Base-by-base conservation (phyloP, 164 flowering plant species). In the Nelumbo lutea region DNA sequence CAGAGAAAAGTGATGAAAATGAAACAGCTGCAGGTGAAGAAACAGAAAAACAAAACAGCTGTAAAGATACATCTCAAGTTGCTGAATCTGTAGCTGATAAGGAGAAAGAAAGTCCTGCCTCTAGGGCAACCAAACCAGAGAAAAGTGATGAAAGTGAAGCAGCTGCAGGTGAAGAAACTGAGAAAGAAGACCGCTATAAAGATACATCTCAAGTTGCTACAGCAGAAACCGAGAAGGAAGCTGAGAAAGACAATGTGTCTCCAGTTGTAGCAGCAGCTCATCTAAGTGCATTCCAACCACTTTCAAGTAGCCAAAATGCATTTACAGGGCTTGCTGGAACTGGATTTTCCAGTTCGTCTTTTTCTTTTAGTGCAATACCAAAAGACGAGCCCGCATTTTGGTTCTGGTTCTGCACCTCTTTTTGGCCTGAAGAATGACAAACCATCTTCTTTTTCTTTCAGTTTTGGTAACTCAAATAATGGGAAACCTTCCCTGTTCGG, bases 311-410 rank as follows among this genome's bases (percentile, higher is more conserved):
- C 78, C 87, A 89, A 78, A 94, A 94, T 81, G 98, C 98, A 11
- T 94, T 91, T 76, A 87, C 92, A 5, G 96, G 96, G 38, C 80
- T 94, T 77, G 79, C 86, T 71, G 96, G 98, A 68, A 88, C 90
- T 67, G 98, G 97, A 39, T 88, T 88, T 80, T 88, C 97, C 0
- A 72, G 81, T 68, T 80, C 96, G 4, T 70, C 90, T 5, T 91
- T 90, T 74, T 84, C 95, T n/a, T 89, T 94, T 78, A 91, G 96
- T 8, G 75, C 87, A 9, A 58, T 79, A 60, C 53, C 86, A 8
- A 90, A 77, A 68, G 90, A 84, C 11, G 87, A 88, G 0, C 72
- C 88, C 66, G 69, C 83, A 7, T 71, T 76, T 50, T 56, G 55
- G 55, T 51, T 51, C 55, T 51, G 66, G 73, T 65, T 75, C 86